Conservation (phyloP, 1,284 basidiomycete species). For the Ustilago xerochloae region DNA sequence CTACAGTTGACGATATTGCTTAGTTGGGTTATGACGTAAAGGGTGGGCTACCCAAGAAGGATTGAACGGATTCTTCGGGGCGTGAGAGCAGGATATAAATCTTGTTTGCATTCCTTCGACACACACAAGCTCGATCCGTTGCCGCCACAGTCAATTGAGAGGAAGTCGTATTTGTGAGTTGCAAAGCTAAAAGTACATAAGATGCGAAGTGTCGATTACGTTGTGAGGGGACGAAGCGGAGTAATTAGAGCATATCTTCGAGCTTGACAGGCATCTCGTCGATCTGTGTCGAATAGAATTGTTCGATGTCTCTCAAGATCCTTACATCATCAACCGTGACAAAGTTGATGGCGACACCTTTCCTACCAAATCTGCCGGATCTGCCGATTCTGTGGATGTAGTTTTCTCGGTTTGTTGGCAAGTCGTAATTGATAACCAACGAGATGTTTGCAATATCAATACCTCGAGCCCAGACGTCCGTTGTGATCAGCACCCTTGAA, state of each 20-base stretch:
- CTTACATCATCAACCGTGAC: constrained; percentile 78
- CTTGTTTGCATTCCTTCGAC: no score
- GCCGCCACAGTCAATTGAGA: no score
- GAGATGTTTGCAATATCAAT: constrained; percentile 99
- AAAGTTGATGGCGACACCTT: constrained; percentile 75
- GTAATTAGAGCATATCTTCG: constrained; percentile 65
- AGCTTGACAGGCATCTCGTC: constrained; percentile 68
- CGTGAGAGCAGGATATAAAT: no score
- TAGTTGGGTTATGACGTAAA: no score
- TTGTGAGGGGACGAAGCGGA: no score
- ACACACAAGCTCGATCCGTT: no score
- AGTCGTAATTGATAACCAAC: constrained; percentile 96
- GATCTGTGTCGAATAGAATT: constrained; percentile 65
- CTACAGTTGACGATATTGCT: no score
- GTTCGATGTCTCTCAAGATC: constrained; percentile 64
- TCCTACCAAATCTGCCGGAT: constrained; percentile 91
- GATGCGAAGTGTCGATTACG: no score
- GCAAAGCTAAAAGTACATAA: no score
- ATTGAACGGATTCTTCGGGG: no score
- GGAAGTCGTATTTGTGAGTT: no score
- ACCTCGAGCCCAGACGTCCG: constrained; percentile 96
- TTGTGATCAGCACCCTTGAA: constrained; percentile 64
- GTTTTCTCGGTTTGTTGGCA: constrained; percentile 81
- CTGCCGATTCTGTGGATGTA: constrained; percentile 98
- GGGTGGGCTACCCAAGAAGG: no score